A percentile compares a stretch with the other conserved stretches of the same genome.
These are phyloP conservation scores for Calocybe indica DNA, from an alignment of 768 basidiomycete species.

Conservation along the genomic window DNA sequence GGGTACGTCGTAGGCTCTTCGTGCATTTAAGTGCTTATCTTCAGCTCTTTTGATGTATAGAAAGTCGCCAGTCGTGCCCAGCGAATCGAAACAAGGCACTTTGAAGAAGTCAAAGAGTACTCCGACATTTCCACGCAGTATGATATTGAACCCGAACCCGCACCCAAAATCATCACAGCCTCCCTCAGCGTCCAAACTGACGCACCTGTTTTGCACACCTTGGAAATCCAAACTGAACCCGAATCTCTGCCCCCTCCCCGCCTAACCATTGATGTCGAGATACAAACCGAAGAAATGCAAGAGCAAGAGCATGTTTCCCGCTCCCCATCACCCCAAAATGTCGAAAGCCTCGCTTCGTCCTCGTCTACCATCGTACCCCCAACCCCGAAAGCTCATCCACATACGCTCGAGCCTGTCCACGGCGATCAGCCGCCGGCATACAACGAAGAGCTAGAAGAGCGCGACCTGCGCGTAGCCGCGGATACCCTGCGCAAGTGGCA, in stretches of 20 bases:
- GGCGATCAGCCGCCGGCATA: slow-evolving; percentile 73
- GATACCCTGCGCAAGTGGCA: slow-evolving; percentile 71
- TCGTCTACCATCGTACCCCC: slow-evolving; percentile 70
- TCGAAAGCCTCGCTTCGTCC: slow-evolving; percentile 62
- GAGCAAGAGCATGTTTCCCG: slow-evolving; percentile 31
- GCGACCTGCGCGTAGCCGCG: slow-evolving; percentile 45
- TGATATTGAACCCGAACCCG: slow-evolving; percentile 65
- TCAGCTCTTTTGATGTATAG: slow-evolving; percentile 27
- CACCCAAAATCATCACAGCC: slow-evolving; percentile 37
- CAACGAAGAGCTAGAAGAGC: slow-evolving; percentile 47
- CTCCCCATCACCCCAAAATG: slow-evolving; percentile 42
- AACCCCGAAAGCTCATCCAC: slow-evolving; percentile 49
- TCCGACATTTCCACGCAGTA: slow-evolving; percentile 71
- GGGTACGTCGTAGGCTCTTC: slow-evolving; percentile 35
- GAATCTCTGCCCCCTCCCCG: slow-evolving; percentile 28
- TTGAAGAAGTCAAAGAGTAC: slow-evolving; percentile 70
- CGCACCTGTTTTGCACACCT: slow-evolving; percentile 17
- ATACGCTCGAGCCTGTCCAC: slow-evolving; percentile 23
- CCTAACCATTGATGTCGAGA: slow-evolving; percentile 47
- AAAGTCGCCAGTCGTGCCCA: slow-evolving; percentile 60
- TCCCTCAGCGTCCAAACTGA: slow-evolving; percentile 59
- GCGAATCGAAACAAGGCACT: slow-evolving; percentile 38
- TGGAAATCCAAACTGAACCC: slow-evolving; percentile 26
- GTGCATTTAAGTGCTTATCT: not conserved
- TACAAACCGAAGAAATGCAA: slow-evolving; percentile 54